These are phyloP conservation scores for Dictyophora rubrovolvata DNA, from an alignment of 768 basidiomycete genomes.

Conservation along the genomic window DNA sequence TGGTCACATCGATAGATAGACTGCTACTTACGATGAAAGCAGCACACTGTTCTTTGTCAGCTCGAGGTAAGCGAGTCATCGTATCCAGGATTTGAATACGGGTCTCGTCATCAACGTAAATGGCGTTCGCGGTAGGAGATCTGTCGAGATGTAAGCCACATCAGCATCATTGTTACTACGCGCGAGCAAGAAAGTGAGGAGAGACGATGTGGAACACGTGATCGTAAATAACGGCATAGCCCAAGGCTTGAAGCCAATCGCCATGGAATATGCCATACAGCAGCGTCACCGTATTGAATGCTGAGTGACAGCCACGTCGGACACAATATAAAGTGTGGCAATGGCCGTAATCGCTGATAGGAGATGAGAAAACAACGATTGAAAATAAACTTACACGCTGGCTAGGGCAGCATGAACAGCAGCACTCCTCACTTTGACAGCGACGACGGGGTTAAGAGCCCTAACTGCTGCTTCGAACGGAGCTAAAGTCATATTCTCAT, in stretches of 20 bases:
- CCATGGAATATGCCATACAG: too few species aligned
- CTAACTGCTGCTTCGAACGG: slow-evolving; percentile 78
- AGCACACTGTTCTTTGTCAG: slow-evolving; percentile 86
- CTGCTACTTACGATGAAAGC: slow-evolving; percentile 62
- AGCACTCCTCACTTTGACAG: slow-evolving; percentile 70
- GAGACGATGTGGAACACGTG: background rate
- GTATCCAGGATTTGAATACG: slow-evolving; percentile 80
- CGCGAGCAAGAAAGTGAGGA: background rate
- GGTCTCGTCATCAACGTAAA: slow-evolving; percentile 69
- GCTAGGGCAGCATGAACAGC: slow-evolving; percentile 71
- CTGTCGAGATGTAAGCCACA: background rate
- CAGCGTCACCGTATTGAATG: too few species aligned
- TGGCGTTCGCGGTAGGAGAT: slow-evolving; percentile 22
- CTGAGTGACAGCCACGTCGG: too few species aligned
- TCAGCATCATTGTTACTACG: background rate
- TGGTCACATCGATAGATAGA: background rate
- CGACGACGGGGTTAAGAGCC: slow-evolving; percentile 71
- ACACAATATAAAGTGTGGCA: background rate
- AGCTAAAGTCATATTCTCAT: slow-evolving; percentile 69
- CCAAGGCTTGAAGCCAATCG: too few species aligned
- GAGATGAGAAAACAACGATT: background rate
- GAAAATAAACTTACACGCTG: slow-evolving; percentile 41
- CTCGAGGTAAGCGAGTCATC: slow-evolving; percentile 54
- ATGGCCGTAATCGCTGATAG: background rate
- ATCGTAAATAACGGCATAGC: background rate